phyloP scores from a whole-genome alignment of 2,329 filamentous ascomycete genomes.

The Fonsecaea erecta region DNA sequence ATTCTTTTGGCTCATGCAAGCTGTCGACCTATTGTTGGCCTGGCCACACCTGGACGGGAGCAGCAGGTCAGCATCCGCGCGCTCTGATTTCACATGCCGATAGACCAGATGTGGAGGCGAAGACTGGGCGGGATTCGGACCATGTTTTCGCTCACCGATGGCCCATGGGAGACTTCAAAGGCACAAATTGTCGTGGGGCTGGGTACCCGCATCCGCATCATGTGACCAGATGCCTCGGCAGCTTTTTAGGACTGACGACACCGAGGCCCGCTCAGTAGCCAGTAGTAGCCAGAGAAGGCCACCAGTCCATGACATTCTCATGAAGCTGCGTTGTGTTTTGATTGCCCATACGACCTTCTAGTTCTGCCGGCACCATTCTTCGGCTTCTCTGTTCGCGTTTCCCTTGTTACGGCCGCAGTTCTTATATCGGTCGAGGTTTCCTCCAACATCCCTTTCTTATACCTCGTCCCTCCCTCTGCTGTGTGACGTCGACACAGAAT shows the following conservation, averaged over 20 bases:
- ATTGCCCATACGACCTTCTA: not conserved
- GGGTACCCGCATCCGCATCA: not conserved
- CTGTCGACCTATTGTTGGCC: not conserved
- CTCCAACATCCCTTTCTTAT: not conserved
- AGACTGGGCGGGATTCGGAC: not conserved
- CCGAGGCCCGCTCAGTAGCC: conserved; percentile 13
- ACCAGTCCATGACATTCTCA: not conserved
- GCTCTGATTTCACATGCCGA: conserved; percentile 17
- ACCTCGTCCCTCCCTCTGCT: not conserved
- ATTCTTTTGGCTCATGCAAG: conserved; percentile 3
- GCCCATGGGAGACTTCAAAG: no score
- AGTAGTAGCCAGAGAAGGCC: no score
- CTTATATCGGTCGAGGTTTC: not conserved
- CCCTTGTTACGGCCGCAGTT: not conserved
- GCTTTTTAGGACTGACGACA: conserved; percentile 14
- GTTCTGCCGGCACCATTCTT: conserved; percentile 15
- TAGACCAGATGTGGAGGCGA: conserved; percentile 4
- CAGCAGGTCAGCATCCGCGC: conserved; percentile 1
- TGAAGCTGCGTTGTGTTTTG: not conserved
- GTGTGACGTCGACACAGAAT: not conserved
- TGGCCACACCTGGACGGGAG: not conserved
- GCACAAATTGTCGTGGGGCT: conserved; percentile 4
- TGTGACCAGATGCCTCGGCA: conserved; percentile 19
- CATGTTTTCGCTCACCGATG: not conserved
- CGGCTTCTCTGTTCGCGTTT: conserved; percentile 1